Base-by-base conservation (phyloP, 2,329 filamentous ascomycete genomes). In the Penicillium sumatraense region DNA sequence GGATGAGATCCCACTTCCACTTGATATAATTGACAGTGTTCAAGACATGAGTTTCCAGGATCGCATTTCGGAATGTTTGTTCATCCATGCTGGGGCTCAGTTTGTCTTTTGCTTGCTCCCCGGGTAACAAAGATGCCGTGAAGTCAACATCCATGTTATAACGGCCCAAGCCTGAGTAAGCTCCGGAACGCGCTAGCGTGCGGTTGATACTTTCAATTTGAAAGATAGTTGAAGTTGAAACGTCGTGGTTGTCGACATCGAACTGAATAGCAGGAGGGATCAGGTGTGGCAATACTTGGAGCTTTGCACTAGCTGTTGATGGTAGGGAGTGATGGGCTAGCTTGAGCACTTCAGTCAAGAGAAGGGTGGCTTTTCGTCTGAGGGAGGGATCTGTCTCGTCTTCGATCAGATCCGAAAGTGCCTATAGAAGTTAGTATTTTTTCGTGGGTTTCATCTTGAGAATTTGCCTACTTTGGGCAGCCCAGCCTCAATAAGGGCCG, bases 161-260 rank as follows among this genome's bases (percentile, higher is more conserved):
- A 54, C 73, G 71, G 51, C 76, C 77, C 24, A 68, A 68, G 48
- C 70, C 69, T 26, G 73, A 64, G 33, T 75, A 67, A n/a, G 78
- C 77, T 5, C 86, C 84, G 45, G 91, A 96, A 54, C 92, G 85
- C 69, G 96, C 96, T 13, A 99, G 78, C 0, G 93, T 98, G 59
- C 91, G 86, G 72, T 93, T 99, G 62, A 99, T 92, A 70, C 93
- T 97, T 76, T 96, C 96, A 51, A 99, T 96, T 71, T 98, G 95
- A 68, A 98, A 99, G 11, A 99, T 91, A 16, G 96, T 96, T 7
- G 91, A 88, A 7, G 91, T 93, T 6, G 93, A 91, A 53, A 89
- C 81, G 63, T 93, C 93, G 51, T 91, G 87, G 21, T 86, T 83
- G 26, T 93, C 86, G 18, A 86, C 81, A 20, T 85, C 80, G 64